Evolutionary conservation across 495 filamentous ascomycete species (phyloP).

Genomic region (Trichoderma virens): DNA sequence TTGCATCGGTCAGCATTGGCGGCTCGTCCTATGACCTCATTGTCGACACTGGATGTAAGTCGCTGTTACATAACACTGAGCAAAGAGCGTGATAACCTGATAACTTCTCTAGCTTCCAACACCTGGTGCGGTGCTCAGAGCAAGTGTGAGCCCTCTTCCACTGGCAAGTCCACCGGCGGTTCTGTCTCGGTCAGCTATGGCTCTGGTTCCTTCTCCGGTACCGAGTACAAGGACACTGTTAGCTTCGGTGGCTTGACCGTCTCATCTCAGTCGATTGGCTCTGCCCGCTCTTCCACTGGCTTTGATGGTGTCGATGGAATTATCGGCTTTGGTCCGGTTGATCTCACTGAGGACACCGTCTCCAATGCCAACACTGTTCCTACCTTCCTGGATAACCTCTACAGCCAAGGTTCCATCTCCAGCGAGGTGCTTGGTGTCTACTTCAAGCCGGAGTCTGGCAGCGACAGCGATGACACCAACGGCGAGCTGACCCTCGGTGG

Average conservation of each 20-base stretch:
- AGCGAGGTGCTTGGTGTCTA: background rate
- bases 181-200: background rate
- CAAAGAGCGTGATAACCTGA: background rate
- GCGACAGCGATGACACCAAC: constrained; percentile 14
- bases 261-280: constrained; percentile 16
- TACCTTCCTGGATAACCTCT: constrained; percentile 10
- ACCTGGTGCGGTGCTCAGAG: background rate
- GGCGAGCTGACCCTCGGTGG: constrained; percentile 29
- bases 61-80: background rate
- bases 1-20: background rate
- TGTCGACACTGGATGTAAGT: background rate
- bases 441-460: constrained; percentile 7
- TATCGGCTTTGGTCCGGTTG: constrained; percentile 21
- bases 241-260: constrained; percentile 17
- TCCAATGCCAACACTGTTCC: constrained; percentile 9
- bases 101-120: background rate
- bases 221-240: constrained; percentile 19
- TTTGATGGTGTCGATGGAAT: constrained; percentile 26
- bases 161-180: background rate
- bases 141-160: background rate
- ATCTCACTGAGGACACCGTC: constrained; percentile 12
- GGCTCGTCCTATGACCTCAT: background rate
- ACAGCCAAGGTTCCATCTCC: background rate
- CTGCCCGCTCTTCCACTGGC: constrained; percentile 16
- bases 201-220: background rate